phyloP scores from a whole-genome alignment of 1,284 basidiomycete genomes.

The Schizophyllum amplum region DNA sequence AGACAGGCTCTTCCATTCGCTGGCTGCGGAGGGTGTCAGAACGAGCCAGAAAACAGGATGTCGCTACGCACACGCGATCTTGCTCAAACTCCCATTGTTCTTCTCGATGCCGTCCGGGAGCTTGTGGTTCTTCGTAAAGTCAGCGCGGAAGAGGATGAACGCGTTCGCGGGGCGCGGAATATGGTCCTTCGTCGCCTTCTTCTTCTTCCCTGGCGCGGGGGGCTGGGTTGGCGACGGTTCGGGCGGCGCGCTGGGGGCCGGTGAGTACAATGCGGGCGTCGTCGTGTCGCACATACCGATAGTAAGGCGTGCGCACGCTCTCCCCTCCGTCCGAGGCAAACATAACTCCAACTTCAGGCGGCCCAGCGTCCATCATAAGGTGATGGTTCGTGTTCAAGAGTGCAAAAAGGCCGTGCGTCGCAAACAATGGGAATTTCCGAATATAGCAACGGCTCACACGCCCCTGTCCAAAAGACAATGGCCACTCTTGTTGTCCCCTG shows the following conservation, averaged over 20 bases:
- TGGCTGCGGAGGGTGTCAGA: not conserved
- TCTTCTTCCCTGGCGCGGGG: not conserved
- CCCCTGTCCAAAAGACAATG: not conserved
- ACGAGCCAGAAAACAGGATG: not conserved
- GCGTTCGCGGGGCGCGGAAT: conserved; percentile 76
- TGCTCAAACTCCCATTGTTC: not conserved
- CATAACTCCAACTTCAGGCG: not conserved
- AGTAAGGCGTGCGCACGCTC: not conserved
- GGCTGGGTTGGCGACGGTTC: not conserved
- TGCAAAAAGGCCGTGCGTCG: not conserved
- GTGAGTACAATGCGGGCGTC: not conserved
- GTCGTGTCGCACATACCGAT: not conserved
- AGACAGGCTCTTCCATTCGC: not conserved
- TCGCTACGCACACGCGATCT: not conserved
- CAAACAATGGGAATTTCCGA: not conserved
- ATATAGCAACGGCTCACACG: not conserved
- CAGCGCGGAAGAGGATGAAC: conserved; percentile 77
- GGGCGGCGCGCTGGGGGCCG: not conserved
- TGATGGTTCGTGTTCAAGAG: not conserved
- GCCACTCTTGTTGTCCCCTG: not conserved
- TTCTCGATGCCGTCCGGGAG: not conserved
- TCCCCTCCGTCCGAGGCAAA: not conserved
- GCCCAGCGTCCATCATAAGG: not conserved
- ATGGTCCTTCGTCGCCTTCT: conserved; percentile 2
- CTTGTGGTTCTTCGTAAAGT: conserved; percentile 27